Evolutionary conservation across 2,329 filamentous ascomycete species (phyloP), one percentile per base, ranked within the genome.

Genomic region (Aspergillus awamori): DNA sequence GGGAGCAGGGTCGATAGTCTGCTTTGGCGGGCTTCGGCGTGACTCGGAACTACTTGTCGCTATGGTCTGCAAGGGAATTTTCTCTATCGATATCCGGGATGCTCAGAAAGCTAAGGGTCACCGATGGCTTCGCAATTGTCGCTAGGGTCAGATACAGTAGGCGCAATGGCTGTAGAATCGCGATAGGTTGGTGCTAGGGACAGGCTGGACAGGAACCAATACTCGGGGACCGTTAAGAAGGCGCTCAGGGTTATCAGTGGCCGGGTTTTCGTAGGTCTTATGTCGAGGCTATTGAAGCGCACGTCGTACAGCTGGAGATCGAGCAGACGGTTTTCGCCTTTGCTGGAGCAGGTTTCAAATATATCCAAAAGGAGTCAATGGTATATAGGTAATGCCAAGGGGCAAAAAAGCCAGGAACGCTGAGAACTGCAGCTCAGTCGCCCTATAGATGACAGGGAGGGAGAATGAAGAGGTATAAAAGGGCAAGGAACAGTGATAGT

Each of bases 331-430:
- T 26, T 26, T 49, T 59, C 54, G 56, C 62, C 57, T 28, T 24
- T 54, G 63, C 57, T 58, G 61, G 45, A 61, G 33, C n/a, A 61
- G 57, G 26, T 17, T 51, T 56, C 39, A 49, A 36, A 20, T 57
- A 59, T 53, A 63, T 51, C 22, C 53, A 41, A 56, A 22, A 60
- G 53, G 61, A 61, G 58, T 55, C 57, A 58, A 61, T 63, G 55
- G 54, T 63, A 58, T 63, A 51, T 62, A 61, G 36, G 63, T 48
- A 55, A 48, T 38, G 53, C 43, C 58, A 36, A 36, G 45, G 20
- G 36, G 7, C 8, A 45, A 60, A 60, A 30, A 51, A 20, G 36
- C 7, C 11, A 45, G 43, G 45, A 15, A 49, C 55, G 36, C 38
- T 56, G 48, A 62, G 36, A 59, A 49, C 22, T 26, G 26, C 15